Evolutionary conservation across 2,329 filamentous ascomycete genomes (phyloP).

Genomic region (Sarocladium strictum): DNA sequence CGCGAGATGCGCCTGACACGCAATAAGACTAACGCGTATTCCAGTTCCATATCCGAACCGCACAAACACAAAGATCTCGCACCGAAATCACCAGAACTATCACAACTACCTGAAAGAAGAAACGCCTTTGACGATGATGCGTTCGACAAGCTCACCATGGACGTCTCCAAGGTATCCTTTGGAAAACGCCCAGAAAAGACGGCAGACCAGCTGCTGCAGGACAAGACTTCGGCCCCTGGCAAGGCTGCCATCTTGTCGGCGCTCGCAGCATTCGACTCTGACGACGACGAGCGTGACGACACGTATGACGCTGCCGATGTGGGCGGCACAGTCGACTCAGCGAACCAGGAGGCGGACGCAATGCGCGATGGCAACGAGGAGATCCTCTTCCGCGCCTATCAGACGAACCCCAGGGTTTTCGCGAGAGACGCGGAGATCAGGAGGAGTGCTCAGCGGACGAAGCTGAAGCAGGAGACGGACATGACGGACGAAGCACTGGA

Average conservation of each 20-base stretch:
- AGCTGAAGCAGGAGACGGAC: conserved; percentile 67
- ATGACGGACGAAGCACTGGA: conserved; percentile 94
- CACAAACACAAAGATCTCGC: conserved; percentile 35
- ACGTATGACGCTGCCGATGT: conserved; percentile 93
- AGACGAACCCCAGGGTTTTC: conserved; percentile 59
- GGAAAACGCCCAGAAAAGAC: conserved; percentile 63
- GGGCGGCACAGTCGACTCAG: conserved; percentile 75
- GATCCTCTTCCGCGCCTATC: conserved; percentile 66
- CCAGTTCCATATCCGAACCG: conserved; percentile 19
- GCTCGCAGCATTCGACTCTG: conserved; percentile 80
- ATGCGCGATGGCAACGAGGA: conserved; percentile 57
- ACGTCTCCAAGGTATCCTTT: conserved; percentile 66
- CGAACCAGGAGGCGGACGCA: conserved; percentile 48
- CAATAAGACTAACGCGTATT: conserved; percentile 15
- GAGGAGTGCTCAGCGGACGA: conserved; percentile 53
- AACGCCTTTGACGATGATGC: conserved; percentile 80
- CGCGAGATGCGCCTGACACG: background rate
- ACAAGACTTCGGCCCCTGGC: conserved; percentile 58
- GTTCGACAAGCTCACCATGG: conserved; percentile 63
- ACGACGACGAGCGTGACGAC: conserved; percentile 95
- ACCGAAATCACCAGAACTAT: conserved; percentile 53
- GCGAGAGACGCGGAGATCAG: conserved; percentile 65
- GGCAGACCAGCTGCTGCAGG: conserved; percentile 66
- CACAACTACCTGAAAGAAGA: conserved; percentile 48
- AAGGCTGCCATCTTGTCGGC: conserved; percentile 87